Conservation (phyloP, 129 eudicot species). For the Sambucus nigra region DNA sequence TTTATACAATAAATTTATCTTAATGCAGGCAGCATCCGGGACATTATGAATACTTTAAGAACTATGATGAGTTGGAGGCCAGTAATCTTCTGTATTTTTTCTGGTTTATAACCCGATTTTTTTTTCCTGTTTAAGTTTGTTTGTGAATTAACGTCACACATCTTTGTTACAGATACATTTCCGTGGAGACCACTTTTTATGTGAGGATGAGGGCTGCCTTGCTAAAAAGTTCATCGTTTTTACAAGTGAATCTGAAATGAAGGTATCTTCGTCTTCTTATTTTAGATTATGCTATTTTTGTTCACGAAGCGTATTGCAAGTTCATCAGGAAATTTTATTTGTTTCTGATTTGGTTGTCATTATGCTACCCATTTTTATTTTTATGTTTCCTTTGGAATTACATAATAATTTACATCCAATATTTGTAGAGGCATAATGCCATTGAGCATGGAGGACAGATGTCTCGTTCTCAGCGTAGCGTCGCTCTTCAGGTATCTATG, state of each 20-base stretch:
- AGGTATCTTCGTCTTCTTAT: slow-evolving; percentile 10
- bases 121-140: background rate
- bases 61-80: slow-evolving; percentile 34
- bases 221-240: slow-evolving; percentile 35
- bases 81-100: slow-evolving; percentile 1
- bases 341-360: background rate
- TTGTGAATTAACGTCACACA: background rate
- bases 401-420: background rate
- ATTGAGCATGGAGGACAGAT: slow-evolving; percentile 33
- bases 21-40: slow-evolving; percentile 29
- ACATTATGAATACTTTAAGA: slow-evolving; percentile 23
- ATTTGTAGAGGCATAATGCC: slow-evolving; percentile 26
- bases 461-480: slow-evolving; percentile 25
- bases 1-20: background rate
- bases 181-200: slow-evolving; percentile 22
- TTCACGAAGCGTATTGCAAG: background rate
- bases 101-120: background rate
- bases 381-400: background rate
- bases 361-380: background rate
- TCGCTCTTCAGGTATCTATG: slow-evolving; percentile 24
- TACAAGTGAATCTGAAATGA: slow-evolving; percentile 21
- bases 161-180: slow-evolving; percentile 23
- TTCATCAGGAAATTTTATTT: background rate
- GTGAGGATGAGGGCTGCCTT: slow-evolving; percentile 34
- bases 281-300: background rate